Evolutionary conservation across 164 flowering plant genomes (phyloP), one percentile per base, ranked within the genome.

Genomic region (Santalum album): DNA sequence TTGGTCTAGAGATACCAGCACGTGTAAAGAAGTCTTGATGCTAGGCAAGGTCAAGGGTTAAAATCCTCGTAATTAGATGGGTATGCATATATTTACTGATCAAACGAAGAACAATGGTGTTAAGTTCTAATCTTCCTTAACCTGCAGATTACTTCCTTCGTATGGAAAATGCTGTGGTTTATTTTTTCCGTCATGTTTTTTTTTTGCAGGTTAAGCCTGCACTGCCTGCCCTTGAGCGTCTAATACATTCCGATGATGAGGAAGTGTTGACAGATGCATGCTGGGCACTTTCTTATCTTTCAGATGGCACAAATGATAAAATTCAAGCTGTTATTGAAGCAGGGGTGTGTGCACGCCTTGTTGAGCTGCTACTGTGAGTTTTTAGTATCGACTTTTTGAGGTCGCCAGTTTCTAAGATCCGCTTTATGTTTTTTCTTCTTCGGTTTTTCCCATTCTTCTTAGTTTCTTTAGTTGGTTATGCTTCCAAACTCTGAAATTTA

Each of bases 261-360:
- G 79, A 77, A 63, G 77, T 77, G 9, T 65, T 74, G 51, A 72
- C 79, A 24, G 82, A 77, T 69, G 75, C 79, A 10, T 74, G 78
- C 49, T 74, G 78, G 82, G 82, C 82, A 25, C 73, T 77, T 0
- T 77, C 82, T 7, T 74, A 77, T 60, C 75, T 78, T 54, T 78
- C 82, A 57, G 82, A 75, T 68, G 78, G 79, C 32, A 72, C 82
- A 38, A 78, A 78, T 70, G 82, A 78, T 57, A 75, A 72, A 68
- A 78, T 78, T 47, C 79, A 73, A 70, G 82, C 82, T 63, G 79
- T 78, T 24, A 72, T 78, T 52, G 82, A 75, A 35, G 72, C 82
- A 0, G 70, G 72, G 38, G 76, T 75, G 7, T 72, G 75, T 29
- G 49, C 70, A 1, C 67, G 76, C 17, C 78, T 77, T 12, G 72